Conservation (phyloP, 1,139 yeast species). For the Geotrichum aggregatum region DNA sequence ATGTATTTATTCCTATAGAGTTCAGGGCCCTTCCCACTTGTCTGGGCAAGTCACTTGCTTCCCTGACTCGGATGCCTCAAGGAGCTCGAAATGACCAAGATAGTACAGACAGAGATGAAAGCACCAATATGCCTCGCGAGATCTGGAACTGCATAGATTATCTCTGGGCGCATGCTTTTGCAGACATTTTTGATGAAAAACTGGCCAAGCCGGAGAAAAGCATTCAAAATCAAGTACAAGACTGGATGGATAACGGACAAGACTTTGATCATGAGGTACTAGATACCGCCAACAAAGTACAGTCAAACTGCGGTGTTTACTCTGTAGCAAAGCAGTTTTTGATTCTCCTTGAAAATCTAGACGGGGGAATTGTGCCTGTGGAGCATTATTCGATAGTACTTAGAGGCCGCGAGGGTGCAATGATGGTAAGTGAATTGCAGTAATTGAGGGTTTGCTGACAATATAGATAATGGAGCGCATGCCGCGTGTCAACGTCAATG, state of each 20-base stretch:
- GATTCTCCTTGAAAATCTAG: conserved; percentile 38
- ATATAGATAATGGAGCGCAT: conserved; percentile 38
- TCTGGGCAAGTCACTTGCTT: conserved; percentile 35
- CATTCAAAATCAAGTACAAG: conserved; percentile 34
- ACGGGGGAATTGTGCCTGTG: conserved; percentile 43
- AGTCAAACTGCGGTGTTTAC: conserved; percentile 27
- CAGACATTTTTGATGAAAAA: conserved; percentile 25
- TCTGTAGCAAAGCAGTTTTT: conserved; percentile 38
- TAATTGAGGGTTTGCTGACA: conserved; percentile 23
- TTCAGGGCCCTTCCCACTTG: conserved; percentile 34
- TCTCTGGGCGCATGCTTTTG: conserved; percentile 30
- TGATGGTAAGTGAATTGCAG: conserved; percentile 25
- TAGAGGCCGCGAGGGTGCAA: conserved; percentile 18
- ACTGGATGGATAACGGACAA: conserved; percentile 38
- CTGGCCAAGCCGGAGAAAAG: conserved; percentile 20
- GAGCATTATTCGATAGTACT: conserved; percentile 32
- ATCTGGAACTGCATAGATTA: conserved; percentile 40
- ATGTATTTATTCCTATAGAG: conserved; percentile 36
- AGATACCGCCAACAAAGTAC: conserved; percentile 30
- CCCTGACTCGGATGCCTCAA: conserved; percentile 32
- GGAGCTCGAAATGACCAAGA: conserved; percentile 33
- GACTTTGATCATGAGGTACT: conserved; percentile 37
- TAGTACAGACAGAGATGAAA: conserved; percentile 24
- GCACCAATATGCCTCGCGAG: conserved; percentile 35
- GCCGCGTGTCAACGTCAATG: conserved; percentile 43